Evolutionary conservation across 2,329 filamentous ascomycete genomes (phyloP).

Genomic region (Leptosphaerulina australis): DNA sequence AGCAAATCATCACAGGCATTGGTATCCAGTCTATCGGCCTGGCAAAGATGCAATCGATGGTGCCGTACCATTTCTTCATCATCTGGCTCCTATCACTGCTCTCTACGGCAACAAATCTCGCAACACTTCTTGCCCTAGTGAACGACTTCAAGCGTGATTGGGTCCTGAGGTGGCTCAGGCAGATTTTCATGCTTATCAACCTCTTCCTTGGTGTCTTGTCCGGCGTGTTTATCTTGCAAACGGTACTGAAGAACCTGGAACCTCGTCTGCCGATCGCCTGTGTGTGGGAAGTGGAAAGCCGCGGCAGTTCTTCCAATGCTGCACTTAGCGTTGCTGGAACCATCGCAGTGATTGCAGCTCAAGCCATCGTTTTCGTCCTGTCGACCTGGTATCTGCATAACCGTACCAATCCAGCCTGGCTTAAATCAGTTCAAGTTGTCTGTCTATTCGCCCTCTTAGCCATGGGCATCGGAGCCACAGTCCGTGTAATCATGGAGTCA

Average conservation of each 20-base stretch:
- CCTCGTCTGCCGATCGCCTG: conserved; percentile 66
- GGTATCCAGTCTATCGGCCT: conserved; percentile 70
- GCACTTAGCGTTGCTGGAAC: conserved; percentile 64
- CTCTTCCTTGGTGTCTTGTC: conserved; percentile 63
- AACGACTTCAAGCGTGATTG: conserved; percentile 70
- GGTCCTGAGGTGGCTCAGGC: conserved; percentile 69
- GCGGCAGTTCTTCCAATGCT: conserved; percentile 48
- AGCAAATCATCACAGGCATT: conserved; percentile 72
- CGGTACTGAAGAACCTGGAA: conserved; percentile 59
- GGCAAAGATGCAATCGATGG: conserved; percentile 63
- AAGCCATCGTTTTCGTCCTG: conserved; percentile 63
- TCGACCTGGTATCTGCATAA: conserved; percentile 70
- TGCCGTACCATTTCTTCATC: conserved; percentile 73
- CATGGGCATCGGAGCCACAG: conserved; percentile 64
- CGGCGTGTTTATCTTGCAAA: conserved; percentile 63
- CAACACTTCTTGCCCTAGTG: conserved; percentile 67
- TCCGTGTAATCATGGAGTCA: conserved; percentile 62
- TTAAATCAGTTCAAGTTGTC: conserved; percentile 60
- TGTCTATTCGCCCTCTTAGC: conserved; percentile 59
- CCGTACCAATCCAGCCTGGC: conserved; percentile 58
- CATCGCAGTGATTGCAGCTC: conserved; percentile 65
- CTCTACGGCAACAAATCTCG: conserved; percentile 69
- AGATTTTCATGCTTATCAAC: conserved; percentile 70
- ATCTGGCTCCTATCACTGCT: conserved; percentile 71
- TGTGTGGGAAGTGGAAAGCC: conserved; percentile 59